Base-by-base conservation (phyloP, 331 rosid genomes). In the Malus hybrid region DNA sequence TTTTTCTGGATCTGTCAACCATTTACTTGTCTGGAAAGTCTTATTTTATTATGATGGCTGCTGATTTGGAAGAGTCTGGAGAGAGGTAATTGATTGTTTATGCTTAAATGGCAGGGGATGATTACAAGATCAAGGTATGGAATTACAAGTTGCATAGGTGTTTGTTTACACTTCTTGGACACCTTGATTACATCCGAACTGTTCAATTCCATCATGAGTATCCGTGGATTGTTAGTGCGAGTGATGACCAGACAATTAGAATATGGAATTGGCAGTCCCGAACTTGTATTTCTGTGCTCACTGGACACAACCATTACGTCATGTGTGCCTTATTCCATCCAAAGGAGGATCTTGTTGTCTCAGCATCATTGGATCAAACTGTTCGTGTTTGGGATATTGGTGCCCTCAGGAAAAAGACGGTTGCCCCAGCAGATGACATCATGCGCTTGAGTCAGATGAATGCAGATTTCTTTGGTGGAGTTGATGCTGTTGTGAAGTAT, bases 61-160 rank as follows among this genome's bases (percentile, higher is more conserved):
- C 55, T 15, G 67, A 72, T 14, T 56, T 22, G 4, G 27, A 29
- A 72, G 54, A 60, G 16, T 27, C 6, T 5, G 0, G 57, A n/a
- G 22, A 52, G 68, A 39, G 3, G 8, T 36, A 8, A 60, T 73
- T 60, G 4, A 61, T 39, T 27, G 44, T 39, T 59, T 60, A 27
- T 60, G 42, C 18, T 72, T 5, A 18, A 73, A 24, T 73, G 60
- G 14, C 93, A 93, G 98, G 98, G 86, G 98, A 94, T 86, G 99
- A 91, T 86, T 94, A 94, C 88, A 94, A 94, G 87, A 91, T 94
- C 80, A 94, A 94, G 77, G 98, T 94, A 55, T 94, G 98, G 97
- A 94, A 94, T 88, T 94, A 94, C 88, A 92, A 94, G 96, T 59
- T 89, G 85, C 99, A 94, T 69, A 84, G 97, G 81, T 94, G 97